phyloP scores from a whole-genome alignment of 23 red algal species.

The Agarophyton chilense region DNA sequence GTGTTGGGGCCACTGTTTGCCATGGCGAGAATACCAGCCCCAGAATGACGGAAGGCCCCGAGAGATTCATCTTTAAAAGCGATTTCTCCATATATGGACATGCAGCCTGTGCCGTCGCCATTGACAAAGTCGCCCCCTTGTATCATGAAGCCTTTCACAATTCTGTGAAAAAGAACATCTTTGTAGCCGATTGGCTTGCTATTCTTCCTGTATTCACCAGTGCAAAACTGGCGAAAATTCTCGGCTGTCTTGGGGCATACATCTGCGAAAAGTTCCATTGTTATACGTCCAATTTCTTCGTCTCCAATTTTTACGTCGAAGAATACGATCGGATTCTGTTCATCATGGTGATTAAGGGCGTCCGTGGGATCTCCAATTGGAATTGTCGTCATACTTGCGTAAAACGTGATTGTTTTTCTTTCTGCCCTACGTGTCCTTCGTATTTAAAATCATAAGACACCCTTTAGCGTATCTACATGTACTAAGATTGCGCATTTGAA shows the following conservation, averaged over 20 bases:
- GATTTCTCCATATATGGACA: conserved; percentile 83
- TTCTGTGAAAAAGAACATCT: conserved; percentile 80
- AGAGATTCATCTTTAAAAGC: conserved; percentile 78
- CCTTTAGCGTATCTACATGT: background rate
- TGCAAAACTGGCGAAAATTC: conserved; percentile 86
- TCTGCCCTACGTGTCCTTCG: background rate
- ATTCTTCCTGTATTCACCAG: conserved; percentile 55
- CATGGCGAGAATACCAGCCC: conserved; percentile 89
- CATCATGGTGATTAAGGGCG: conserved; percentile 47
- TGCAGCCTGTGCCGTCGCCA: conserved; percentile 84
- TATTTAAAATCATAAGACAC: background rate
- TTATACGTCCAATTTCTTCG: conserved; percentile 77
- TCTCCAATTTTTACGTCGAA: conserved; percentile 78
- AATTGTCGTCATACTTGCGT: background rate
- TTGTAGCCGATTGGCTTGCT: conserved; percentile 64
- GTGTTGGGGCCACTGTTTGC: conserved; percentile 91
- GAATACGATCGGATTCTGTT: conserved; percentile 67
- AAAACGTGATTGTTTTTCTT: background rate
- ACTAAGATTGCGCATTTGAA: no score
- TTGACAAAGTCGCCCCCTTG: conserved; percentile 89
- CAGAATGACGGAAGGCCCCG: conserved; percentile 82
- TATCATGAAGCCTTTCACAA: conserved; percentile 90
- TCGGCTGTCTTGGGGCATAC: conserved; percentile 78
- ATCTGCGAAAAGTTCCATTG: conserved; percentile 89
- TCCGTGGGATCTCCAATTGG: conserved; percentile 44